These are phyloP conservation scores for Phyllosticta citribraziliensis DNA, from an alignment of 2,329 filamentous ascomycete genomes.

Conservation along the genomic window DNA sequence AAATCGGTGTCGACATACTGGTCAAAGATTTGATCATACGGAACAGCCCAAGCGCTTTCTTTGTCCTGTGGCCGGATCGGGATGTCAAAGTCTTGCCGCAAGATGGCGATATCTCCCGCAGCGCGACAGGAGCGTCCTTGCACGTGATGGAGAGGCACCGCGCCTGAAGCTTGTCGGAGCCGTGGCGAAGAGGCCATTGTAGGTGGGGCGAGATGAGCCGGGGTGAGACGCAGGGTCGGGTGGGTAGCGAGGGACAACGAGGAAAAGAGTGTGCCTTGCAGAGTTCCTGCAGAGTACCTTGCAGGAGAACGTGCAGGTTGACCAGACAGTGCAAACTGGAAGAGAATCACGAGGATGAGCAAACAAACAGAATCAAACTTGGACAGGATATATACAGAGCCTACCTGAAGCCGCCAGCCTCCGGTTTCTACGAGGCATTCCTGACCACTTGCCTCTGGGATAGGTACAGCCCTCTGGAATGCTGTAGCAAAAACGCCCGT, in stretches of 20 bases:
- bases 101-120: constrained; percentile 12
- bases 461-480: constrained; percentile 24
- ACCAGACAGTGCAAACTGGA: constrained; percentile 20
- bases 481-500: constrained; percentile 17
- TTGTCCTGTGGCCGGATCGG: constrained; percentile 41
- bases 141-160: constrained; percentile 9
- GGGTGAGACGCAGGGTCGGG: constrained; percentile 14
- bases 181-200: constrained; percentile 17
- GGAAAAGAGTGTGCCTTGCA: constrained; percentile 9
- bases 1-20: constrained; percentile 52
- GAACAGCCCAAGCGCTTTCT: constrained; percentile 45
- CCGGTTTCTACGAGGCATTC: constrained; percentile 23
- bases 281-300: constrained; percentile 13
- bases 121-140: constrained; percentile 8
- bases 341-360: constrained; percentile 18
- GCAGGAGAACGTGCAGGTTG: constrained; percentile 14
- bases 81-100: constrained; percentile 19
- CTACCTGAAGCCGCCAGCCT: constrained; percentile 25
- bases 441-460: constrained; percentile 20
- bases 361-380: constrained; percentile 24
- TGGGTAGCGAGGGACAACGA: constrained; percentile 13
- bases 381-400: constrained; percentile 27
- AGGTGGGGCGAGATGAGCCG: constrained; percentile 12
- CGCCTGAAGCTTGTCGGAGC: constrained; percentile 3
- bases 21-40: constrained; percentile 51